Conservation (phyloP, 257 asterid genomes). For the Scutellaria galericulata region DNA sequence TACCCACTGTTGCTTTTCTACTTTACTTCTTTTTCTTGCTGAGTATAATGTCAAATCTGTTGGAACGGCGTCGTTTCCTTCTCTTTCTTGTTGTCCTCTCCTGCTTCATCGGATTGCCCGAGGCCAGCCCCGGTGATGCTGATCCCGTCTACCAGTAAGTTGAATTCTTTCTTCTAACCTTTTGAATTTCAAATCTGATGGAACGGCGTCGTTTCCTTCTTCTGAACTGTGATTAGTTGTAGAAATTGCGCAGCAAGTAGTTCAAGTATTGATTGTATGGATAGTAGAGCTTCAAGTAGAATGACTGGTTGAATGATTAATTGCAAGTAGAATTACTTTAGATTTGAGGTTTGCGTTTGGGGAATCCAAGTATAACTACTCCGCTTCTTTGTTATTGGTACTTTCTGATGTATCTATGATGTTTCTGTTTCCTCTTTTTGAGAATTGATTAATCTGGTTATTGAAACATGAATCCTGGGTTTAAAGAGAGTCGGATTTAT, state of each 20-base stretch:
- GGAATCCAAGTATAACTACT: not conserved
- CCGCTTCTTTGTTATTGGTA: not conserved
- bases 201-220: too few species aligned
- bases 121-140: conserved; percentile 74
- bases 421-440: conserved; percentile 9
- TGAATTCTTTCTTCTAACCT: not conserved
- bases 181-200: not conserved
- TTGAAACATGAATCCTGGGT: conserved; percentile 2
- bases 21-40: conserved; percentile 16
- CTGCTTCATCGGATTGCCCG: conserved; percentile 44
- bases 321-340: not conserved
- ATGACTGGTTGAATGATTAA: not conserved
- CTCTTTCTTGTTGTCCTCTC: conserved; percentile 51
- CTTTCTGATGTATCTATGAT: not conserved
- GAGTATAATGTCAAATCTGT: conserved; percentile 33
- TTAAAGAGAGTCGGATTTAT: not conserved
- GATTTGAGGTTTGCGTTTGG: conserved; percentile 8
- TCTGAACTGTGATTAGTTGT: not conserved
- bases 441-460: conserved; percentile 19
- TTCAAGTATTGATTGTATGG: conserved; percentile 22
- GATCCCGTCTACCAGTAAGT: conserved; percentile 78
- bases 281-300: conserved; percentile 25
- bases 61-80: conserved; percentile 52
- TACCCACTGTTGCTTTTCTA: not conserved
- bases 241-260: conserved; percentile 10